Conservation (phyloP, 164 flowering plant genomes). For the Stephania cephalantha region DNA sequence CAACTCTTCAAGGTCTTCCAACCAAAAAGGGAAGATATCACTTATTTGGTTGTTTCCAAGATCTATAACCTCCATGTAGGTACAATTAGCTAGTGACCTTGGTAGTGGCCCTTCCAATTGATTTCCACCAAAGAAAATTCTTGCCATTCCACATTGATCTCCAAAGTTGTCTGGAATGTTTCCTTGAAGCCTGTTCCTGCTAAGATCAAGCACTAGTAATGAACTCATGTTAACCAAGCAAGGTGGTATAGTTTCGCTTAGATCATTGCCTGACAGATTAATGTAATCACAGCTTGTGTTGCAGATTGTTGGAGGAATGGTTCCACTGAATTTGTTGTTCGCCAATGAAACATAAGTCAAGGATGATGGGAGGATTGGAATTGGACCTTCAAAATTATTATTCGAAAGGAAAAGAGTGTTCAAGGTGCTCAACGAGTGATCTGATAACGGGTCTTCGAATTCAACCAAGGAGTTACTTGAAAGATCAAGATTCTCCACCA, state of each 20-base stretch:
- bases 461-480: not conserved
- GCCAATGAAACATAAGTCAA: conserved; percentile 32
- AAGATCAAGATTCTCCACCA: conserved; percentile 12
- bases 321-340: conserved; percentile 15
- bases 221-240: not conserved
- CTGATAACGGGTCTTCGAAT: not conserved
- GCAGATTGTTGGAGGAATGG: not conserved
- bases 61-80: conserved; percentile 40
- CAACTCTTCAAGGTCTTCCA: conserved; percentile 30
- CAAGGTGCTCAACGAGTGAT: not conserved
- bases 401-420: not conserved
- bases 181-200: conserved; percentile 36
- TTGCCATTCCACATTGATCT: conserved; percentile 23
- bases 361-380: conserved; percentile 22
- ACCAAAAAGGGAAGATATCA: conserved; percentile 41
- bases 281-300: not conserved
- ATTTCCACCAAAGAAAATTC: conserved; percentile 44
- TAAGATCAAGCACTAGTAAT: conserved; percentile 41
- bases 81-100: conserved; percentile 42
- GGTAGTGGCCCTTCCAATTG: conserved; percentile 41
- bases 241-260: not conserved
- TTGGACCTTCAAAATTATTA: not conserved
- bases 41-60: conserved; percentile 46
- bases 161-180: conserved; percentile 29
- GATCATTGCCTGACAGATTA: not conserved